Evolutionary conservation across 192 early-diverging fungal species (phyloP).

Genomic region (Diversispora eburnea): DNA sequence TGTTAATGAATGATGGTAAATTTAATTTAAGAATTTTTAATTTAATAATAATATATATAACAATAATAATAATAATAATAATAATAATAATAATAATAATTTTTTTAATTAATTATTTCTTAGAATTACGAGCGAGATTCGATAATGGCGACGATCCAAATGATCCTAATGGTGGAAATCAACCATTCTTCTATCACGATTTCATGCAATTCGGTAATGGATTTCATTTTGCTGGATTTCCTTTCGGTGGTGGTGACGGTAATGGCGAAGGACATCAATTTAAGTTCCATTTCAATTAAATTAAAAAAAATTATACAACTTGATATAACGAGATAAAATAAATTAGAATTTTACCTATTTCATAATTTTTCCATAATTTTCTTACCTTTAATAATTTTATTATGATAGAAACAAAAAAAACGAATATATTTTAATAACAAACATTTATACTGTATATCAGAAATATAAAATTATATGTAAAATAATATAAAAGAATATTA

Average conservation of each 20-base stretch:
- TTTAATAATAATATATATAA: not conserved
- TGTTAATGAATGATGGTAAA: constrained; percentile 63
- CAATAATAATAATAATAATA: not conserved
- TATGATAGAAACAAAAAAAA: too few species aligned
- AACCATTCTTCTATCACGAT: not conserved
- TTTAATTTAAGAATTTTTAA: not conserved
- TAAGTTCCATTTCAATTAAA: not conserved
- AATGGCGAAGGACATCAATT: not conserved
- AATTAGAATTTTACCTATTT: too few species aligned
- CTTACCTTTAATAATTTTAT: too few species aligned
- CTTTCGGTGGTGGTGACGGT: constrained; percentile 8
- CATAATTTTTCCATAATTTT: too few species aligned
- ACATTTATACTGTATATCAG: too few species aligned
- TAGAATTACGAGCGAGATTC: constrained; percentile 57
- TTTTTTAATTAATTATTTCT: not conserved
- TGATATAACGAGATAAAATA: too few species aligned
- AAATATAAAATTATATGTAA: too few species aligned
- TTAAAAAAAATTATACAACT: not conserved
- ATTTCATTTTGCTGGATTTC: constrained; percentile 4
- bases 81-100: not conserved
- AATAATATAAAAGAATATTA: too few species aligned
- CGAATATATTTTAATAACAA: too few species aligned
- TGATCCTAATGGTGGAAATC: constrained; percentile 46
- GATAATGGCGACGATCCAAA: constrained; percentile 80
- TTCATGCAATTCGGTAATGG: constrained; percentile 9